These are phyloP conservation scores for Daldinia vernicosa DNA, from an alignment of 495 filamentous ascomycete species.

Conservation along the genomic window DNA sequence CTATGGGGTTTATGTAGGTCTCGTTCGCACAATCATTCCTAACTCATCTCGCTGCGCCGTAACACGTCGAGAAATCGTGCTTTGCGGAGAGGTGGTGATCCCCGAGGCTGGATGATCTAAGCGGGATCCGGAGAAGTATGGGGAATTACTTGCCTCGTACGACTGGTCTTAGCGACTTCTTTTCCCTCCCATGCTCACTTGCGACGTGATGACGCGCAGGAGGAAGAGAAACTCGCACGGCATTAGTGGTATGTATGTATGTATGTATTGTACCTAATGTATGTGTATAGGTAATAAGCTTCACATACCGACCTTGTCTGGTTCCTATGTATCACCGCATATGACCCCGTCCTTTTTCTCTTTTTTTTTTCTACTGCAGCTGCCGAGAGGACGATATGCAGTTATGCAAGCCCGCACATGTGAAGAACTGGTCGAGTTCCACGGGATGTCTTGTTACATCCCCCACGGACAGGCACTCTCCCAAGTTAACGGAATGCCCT, in stretches of 20 bases:
- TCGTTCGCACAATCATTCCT: constrained; percentile 39
- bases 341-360: constrained; percentile 9
- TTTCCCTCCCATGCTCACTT: constrained; percentile 8
- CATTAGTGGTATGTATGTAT: not conserved
- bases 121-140: constrained; percentile 25
- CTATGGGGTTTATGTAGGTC: constrained; percentile 12
- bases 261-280: not conserved
- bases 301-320: constrained; percentile 4
- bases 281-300: constrained; percentile 11
- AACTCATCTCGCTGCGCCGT: constrained; percentile 34
- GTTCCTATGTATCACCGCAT: constrained; percentile 24
- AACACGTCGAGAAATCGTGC: constrained; percentile 25
- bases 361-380: constrained; percentile 19
- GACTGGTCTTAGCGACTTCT: constrained; percentile 9
- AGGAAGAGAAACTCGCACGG: constrained; percentile 3
- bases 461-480: constrained; percentile 37
- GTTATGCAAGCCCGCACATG: constrained; percentile 29
- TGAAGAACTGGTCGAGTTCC: constrained; percentile 29
- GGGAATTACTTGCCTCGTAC: constrained; percentile 19
- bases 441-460: constrained; percentile 23
- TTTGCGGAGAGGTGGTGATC: constrained; percentile 25
- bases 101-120: constrained; percentile 33
- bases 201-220: constrained; percentile 27
- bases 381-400: constrained; percentile 31
- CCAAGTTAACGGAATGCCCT: constrained; percentile 35